Conservation (phyloP, 108 stramenopile genomes). For the Nitzschia palea region DNA sequence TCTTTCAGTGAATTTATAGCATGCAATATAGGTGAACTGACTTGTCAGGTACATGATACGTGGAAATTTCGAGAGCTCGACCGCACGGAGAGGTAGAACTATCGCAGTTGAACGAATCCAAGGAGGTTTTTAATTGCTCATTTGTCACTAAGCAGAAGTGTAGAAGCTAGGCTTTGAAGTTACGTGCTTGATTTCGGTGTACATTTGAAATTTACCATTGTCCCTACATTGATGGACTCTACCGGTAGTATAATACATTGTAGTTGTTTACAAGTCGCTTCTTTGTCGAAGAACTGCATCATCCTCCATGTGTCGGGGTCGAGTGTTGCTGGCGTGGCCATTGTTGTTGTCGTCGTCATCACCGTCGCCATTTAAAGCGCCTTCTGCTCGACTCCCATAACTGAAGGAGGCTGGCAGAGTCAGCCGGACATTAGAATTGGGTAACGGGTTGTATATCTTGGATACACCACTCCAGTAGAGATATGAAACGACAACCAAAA, state of each 20-base stretch:
- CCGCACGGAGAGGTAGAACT: too few species aligned
- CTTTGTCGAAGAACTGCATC: neutral
- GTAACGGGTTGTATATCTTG: conserved; percentile 51
- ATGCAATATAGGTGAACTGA: too few species aligned
- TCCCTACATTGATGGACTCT: too few species aligned
- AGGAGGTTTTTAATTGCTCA: too few species aligned
- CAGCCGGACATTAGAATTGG: conserved; percentile 33
- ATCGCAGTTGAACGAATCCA: too few species aligned
- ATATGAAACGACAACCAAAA: conserved; percentile 34
- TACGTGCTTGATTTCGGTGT: too few species aligned
- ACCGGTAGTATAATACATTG: neutral
- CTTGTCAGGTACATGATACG: too few species aligned
- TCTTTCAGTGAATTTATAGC: too few species aligned
- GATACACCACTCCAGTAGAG: conserved; percentile 52
- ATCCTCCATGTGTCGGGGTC: neutral
- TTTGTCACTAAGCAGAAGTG: too few species aligned
- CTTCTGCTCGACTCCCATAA: conserved; percentile 27
- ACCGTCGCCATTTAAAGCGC: conserved; percentile 3
- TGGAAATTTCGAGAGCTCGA: too few species aligned
- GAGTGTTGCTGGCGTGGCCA: neutral
- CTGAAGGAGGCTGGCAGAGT: conserved; percentile 37
- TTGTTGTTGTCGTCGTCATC: neutral
- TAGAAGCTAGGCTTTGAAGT: too few species aligned
- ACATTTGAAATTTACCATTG: too few species aligned
- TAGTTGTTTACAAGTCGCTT: neutral